phyloP scores from a whole-genome alignment of 106 monocot genomes.

The Alisma plantagoaquatica region DNA sequence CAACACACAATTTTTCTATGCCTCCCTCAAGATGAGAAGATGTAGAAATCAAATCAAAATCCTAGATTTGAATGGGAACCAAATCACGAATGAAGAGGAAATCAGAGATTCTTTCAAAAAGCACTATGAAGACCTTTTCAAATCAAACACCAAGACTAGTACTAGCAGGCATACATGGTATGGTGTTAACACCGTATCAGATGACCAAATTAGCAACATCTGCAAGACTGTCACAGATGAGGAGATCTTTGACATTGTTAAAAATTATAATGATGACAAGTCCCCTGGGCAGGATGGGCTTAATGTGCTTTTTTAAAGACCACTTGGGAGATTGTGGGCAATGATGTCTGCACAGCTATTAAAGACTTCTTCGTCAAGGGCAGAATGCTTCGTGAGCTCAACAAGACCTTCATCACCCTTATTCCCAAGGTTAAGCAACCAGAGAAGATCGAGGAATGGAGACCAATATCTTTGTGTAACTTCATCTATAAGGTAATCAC shows the following conservation, averaged over 20 bases:
- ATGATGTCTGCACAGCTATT: neutral
- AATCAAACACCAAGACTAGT: neutral
- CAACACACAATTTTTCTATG: too few species aligned
- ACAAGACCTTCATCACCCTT: neutral
- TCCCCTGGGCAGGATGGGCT: neutral
- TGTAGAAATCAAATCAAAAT: too few species aligned
- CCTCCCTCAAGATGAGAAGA: too few species aligned
- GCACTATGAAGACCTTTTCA: neutral
- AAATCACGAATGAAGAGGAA: too few species aligned
- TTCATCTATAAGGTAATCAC: neutral
- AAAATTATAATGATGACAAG: neutral
- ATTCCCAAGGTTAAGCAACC: neutral
- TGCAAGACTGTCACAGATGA: neutral
- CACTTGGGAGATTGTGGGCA: neutral
- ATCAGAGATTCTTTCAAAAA: neutral
- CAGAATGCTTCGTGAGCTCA: neutral
- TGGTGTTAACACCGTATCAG: too few species aligned
- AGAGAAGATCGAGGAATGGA: neutral
- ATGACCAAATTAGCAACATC: too few species aligned
- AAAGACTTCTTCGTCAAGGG: neutral
- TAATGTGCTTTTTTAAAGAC: neutral
- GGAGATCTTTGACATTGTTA: neutral
- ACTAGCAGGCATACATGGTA: too few species aligned
- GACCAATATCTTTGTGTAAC: neutral
- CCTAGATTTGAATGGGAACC: too few species aligned